Conservation (phyloP, 805 yeast genomes). For the Candida cerambycidarum region DNA sequence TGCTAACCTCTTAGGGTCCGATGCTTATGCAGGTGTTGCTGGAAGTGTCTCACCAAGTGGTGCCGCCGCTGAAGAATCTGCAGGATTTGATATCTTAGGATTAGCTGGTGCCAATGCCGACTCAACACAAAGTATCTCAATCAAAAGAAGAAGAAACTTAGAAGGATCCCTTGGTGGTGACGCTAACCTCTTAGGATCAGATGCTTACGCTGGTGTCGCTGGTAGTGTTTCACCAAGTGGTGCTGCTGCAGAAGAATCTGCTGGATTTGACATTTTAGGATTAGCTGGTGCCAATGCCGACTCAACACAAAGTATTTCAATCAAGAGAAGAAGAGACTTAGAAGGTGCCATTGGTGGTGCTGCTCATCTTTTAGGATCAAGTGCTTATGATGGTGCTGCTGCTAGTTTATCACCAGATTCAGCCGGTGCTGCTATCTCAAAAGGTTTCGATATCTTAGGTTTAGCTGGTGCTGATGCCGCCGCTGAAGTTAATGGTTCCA, state of each 20-base stretch:
- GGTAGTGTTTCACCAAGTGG: constrained; percentile 9
- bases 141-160: constrained; percentile 8
- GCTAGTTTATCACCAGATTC: too few relatives aligned
- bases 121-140: constrained; percentile 1
- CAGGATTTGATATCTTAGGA: constrained; percentile 16
- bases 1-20: constrained; percentile 1
- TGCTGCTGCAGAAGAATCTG: constrained; percentile 13
- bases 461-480: constrained; percentile 9
- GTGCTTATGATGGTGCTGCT: constrained; percentile 9
- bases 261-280: constrained; percentile 16
- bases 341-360: not conserved
- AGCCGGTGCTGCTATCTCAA: constrained; percentile 12
- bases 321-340: constrained; percentile 9
- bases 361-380: constrained; percentile 14
- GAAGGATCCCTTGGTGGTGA: not conserved
- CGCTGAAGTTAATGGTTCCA: not conserved
- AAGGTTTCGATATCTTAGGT: constrained; percentile 13
- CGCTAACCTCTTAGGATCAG: constrained; percentile 10
- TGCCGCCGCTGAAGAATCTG: constrained; percentile 13
- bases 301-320: constrained; percentile 1
- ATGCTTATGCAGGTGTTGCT: constrained; percentile 11
- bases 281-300: constrained; percentile 2
- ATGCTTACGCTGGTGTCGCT: constrained; percentile 13
- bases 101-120: constrained; percentile 2
- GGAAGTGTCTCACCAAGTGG: constrained; percentile 9